Percentiles rank a stretch among this genome's conserved stretches.
Conservation (phyloP, 2,329 filamentous ascomycete species). For the Diplodia sapinea region DNA sequence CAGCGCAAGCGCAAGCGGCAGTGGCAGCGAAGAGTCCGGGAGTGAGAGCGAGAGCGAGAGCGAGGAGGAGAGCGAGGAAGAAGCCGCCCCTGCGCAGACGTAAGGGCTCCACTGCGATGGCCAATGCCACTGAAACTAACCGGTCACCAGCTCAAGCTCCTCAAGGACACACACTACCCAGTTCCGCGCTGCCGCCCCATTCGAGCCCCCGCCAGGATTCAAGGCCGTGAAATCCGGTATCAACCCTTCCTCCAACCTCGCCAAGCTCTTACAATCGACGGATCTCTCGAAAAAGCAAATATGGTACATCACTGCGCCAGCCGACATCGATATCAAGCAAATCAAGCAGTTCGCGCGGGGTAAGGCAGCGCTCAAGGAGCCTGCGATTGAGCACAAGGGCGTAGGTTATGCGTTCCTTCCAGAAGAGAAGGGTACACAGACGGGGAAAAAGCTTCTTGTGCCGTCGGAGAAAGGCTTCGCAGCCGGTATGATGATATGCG, state of each 20-base stretch:
- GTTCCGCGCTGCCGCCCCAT: constrained; percentile 43
- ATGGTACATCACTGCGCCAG: constrained; percentile 80
- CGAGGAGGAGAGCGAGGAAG: constrained; percentile 45
- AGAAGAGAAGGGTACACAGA: constrained; percentile 57
- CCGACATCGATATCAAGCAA: constrained; percentile 70
- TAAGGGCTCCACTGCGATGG: constrained; percentile 35
- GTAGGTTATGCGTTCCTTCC: constrained; percentile 66
- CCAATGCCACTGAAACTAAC: neutral
- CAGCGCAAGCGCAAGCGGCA: constrained; percentile 9
- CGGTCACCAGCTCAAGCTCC: constrained; percentile 28
- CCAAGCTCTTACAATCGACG: constrained; percentile 62
- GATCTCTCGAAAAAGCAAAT: constrained; percentile 73
- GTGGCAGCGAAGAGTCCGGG: constrained; percentile 28
- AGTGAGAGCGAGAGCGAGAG: constrained; percentile 41
- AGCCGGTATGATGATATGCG: constrained; percentile 53
- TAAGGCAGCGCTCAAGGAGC: constrained; percentile 58
- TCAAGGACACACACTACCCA: constrained; percentile 30
- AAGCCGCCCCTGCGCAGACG: constrained; percentile 30
- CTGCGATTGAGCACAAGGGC: constrained; percentile 67
- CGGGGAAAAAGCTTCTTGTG: constrained; percentile 65
- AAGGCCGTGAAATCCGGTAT: constrained; percentile 56
- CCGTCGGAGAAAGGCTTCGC: constrained; percentile 64
- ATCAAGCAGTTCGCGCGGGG: constrained; percentile 70
- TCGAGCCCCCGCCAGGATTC: constrained; percentile 54
- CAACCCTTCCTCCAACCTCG: constrained; percentile 39